These are phyloP conservation scores for Bruguiera gymnorhiza DNA, from an alignment of 345 rosid genomes.

Conservation along the genomic window DNA sequence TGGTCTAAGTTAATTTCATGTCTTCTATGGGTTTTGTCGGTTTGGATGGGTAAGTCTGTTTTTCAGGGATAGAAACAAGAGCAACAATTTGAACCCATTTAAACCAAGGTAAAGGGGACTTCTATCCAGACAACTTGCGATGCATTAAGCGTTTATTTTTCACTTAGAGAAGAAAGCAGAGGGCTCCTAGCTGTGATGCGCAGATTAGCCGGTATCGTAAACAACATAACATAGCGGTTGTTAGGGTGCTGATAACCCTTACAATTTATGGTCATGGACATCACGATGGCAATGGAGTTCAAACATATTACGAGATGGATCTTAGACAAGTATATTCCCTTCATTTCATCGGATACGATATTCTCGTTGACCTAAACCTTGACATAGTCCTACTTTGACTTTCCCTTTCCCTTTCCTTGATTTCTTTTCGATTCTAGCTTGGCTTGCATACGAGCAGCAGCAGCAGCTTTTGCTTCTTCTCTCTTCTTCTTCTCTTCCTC, in stretches of 20 bases:
- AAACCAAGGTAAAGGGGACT: no score
- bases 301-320: no score
- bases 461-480: slow-evolving; percentile 91
- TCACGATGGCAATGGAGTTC: background rate
- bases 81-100: no score
- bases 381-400: slow-evolving; percentile 42
- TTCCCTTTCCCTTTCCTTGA: slow-evolving; percentile 81
- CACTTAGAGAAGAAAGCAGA: no score
- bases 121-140: no score
- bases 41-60: no score
- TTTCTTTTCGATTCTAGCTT: slow-evolving; percentile 82
- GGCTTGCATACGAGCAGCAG: slow-evolving; percentile 89
- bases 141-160: no score
- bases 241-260: background rate
- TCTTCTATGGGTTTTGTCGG: no score
- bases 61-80: no score
- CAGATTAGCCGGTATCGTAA: no score
- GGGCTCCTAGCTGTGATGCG: no score
- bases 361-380: background rate
- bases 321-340: background rate
- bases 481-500: slow-evolving; percentile 86
- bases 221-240: background rate
- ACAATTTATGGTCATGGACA: background rate
- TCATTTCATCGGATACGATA: background rate
- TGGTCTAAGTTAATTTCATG: no score